Base-by-base conservation (phyloP, 352 stramenopile genomes). In the Globisporangium cylindrosporum region DNA sequence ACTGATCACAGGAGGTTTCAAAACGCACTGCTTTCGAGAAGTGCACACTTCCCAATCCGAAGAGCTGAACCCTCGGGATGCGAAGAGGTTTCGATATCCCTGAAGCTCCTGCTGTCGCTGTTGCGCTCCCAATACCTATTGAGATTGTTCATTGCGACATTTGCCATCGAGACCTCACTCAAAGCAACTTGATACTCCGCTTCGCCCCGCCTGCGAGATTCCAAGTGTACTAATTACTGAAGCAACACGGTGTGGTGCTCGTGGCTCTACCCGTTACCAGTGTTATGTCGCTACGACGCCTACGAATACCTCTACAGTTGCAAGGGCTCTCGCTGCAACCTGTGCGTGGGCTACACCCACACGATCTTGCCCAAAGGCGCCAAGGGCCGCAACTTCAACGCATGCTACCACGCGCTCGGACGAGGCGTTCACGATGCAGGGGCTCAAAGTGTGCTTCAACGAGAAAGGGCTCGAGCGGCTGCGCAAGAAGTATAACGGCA, bases 351-450 rank as follows among this genome's bases (percentile, higher is more conserved):
- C n/a, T 54, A 67, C 62, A 8, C 41, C 15, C 62, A 67, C 49
- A 29, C 34, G 27, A 61, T 67, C 29, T 18, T 67, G 32, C 62
- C 62, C 22, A 46, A 60, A 27, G 53, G 22, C 29, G 32, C 27
- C 27, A 14, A 62, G 15, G 62, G 32, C 12, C 62, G 22, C 49
- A 67, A 67, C 62, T 48, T 67, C 32, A 67, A 67, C 29, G 36
- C 41, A 18, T 61, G 29, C n/a, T 67, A 29, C 20, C 48, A 38
- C 14, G 15, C 14, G 60, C 5, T 56, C 34, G 1, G 64, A 70
- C 27, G 64, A 64, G 9, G 51, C 66, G 22, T 41, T 65, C 48
- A 60, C 57, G 7, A 66, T 54, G 25, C 29, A 65, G 3, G 64
- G 64, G n/a, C 32, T 70, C 8, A 24, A 25, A 9, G 14, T 61